These are phyloP conservation scores for Calendula officinalis DNA, from an alignment of 129 eudicot genomes.

Conservation along the genomic window DNA sequence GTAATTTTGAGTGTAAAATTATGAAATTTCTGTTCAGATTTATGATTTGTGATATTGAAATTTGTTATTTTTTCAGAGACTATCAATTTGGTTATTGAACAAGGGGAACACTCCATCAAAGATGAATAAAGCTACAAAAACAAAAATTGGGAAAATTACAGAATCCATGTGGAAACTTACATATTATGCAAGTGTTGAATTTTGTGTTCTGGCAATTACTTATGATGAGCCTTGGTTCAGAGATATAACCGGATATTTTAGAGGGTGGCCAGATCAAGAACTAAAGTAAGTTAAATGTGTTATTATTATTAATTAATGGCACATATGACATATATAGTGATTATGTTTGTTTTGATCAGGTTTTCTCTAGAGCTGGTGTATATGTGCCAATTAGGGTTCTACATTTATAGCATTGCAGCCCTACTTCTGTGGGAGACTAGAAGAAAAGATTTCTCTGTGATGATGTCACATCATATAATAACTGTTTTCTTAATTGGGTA, in stretches of 20 bases:
- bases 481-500: slow-evolving; percentile 69
- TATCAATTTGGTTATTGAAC: slow-evolving; percentile 62
- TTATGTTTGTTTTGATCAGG: slow-evolving; percentile 36
- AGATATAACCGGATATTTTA: slow-evolving; percentile 57
- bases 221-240: slow-evolving; percentile 74
- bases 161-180: slow-evolving; percentile 95
- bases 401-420: slow-evolving; percentile 85
- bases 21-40: background rate
- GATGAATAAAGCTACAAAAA: slow-evolving; percentile 47
- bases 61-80: slow-evolving; percentile 45
- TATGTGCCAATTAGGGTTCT: slow-evolving; percentile 95
- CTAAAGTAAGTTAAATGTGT: slow-evolving; percentile 57
- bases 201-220: slow-evolving; percentile 47
- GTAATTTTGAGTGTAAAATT: too few species aligned
- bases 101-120: slow-evolving; percentile 42
- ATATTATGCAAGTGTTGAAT: slow-evolving; percentile 72
- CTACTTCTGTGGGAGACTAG: slow-evolving; percentile 91
- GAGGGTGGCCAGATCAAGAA: slow-evolving; percentile 82
- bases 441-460: slow-evolving; percentile 87
- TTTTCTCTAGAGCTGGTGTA: slow-evolving; percentile 64
- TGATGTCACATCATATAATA: slow-evolving; percentile 94
- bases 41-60: background rate
- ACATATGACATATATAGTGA: background rate
- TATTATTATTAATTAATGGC: background rate
- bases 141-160: slow-evolving; percentile 60